Evolutionary conservation across 2,329 filamentous ascomycete species (phyloP).

Genomic region (Dendrostoma leiphaemia): DNA sequence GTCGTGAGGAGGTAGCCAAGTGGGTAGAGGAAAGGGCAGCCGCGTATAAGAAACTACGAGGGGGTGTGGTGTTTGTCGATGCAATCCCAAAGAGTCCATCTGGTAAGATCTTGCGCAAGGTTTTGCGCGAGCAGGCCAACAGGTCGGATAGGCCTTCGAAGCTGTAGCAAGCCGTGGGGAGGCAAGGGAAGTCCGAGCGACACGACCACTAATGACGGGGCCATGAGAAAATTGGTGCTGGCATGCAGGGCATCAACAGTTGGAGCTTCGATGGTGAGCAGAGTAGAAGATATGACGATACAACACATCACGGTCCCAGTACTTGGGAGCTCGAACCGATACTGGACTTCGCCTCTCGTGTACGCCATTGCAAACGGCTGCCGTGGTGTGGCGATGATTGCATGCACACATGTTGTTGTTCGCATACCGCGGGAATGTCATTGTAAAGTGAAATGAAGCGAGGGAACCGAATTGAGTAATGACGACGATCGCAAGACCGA

Average conservation of each 20-base stretch:
- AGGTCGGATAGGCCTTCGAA: slow-evolving; percentile 27
- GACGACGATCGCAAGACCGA: background rate
- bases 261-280: too few relatives aligned
- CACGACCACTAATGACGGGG: too few relatives aligned
- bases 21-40: slow-evolving; percentile 27
- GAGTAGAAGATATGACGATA: too few relatives aligned
- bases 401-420: too few relatives aligned
- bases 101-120: slow-evolving; percentile 61
- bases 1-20: slow-evolving; percentile 20
- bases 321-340: too few relatives aligned
- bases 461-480: background rate
- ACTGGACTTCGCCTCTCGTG: too few relatives aligned
- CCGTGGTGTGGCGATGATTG: too few relatives aligned
- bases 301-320: too few relatives aligned
- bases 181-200: background rate
- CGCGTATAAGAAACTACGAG: slow-evolving; percentile 31
- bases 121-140: slow-evolving; percentile 48
- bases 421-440: too few relatives aligned
- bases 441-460: background rate
- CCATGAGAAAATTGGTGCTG: too few relatives aligned
- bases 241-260: too few relatives aligned
- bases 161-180: slow-evolving; percentile 14
- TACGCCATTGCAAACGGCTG: too few relatives aligned
- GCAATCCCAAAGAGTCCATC: slow-evolving; percentile 62
- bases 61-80: slow-evolving; percentile 45